These are phyloP conservation scores for Zangia roseola DNA, from an alignment of 768 basidiomycete species.

Conservation along the genomic window DNA sequence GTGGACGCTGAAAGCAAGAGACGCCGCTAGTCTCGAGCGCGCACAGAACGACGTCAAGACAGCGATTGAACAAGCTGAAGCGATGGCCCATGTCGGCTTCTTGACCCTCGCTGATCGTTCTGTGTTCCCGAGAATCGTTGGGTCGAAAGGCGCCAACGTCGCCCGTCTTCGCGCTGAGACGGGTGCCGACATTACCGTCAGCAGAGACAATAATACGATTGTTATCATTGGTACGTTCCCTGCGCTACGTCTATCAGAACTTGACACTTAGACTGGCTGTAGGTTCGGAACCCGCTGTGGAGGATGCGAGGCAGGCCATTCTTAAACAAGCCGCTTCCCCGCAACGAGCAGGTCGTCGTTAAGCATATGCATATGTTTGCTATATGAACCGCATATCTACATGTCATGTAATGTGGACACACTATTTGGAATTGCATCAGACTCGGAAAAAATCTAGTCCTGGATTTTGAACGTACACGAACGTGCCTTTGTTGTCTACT, in stretches of 20 bases:
- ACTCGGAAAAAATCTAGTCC: neutral
- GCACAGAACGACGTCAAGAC: slow-evolving; percentile 66
- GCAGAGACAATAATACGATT: slow-evolving; percentile 84
- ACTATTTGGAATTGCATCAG: slow-evolving; percentile 24
- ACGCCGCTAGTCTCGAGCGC: slow-evolving; percentile 72
- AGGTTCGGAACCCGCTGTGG: slow-evolving; percentile 70
- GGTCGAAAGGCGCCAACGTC: slow-evolving; percentile 88
- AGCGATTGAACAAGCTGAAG: slow-evolving; percentile 69
- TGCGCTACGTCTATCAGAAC: neutral
- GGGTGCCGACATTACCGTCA: slow-evolving; percentile 88
- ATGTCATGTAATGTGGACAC: slow-evolving; percentile 24
- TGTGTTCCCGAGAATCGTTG: slow-evolving; percentile 91
- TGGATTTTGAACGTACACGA: no score
- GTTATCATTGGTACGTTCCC: slow-evolving; percentile 71
- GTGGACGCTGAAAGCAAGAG: slow-evolving; percentile 83
- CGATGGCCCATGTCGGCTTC: slow-evolving; percentile 80
- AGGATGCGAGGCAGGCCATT: slow-evolving; percentile 76
- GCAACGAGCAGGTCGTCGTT: slow-evolving; percentile 21
- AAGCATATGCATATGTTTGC: slow-evolving; percentile 6
- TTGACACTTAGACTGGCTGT: slow-evolving; percentile 9
- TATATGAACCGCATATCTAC: slow-evolving; percentile 22
- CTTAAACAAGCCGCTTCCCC: slow-evolving; percentile 50
- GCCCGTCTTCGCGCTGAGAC: slow-evolving; percentile 84
- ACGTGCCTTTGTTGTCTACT: no score
- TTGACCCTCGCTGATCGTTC: slow-evolving; percentile 80